A percentile compares a stretch with the other conserved stretches of the same genome.
Evolutionary conservation across 2,329 filamentous ascomycete genomes (phyloP).

Genomic region (Penicillium sclerotiorum): DNA sequence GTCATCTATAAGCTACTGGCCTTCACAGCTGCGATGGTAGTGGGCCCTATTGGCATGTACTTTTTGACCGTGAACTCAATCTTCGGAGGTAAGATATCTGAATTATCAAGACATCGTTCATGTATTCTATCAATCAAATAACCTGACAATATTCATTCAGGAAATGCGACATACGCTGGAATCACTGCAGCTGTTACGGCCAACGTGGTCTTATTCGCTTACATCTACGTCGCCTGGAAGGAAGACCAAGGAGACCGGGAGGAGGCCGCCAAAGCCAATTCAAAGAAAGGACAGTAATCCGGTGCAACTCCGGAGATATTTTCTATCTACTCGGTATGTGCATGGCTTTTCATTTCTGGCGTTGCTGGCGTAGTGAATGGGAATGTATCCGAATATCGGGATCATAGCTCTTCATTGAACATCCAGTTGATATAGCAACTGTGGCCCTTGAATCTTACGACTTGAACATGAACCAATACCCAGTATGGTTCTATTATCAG

Average conservation of each 20-base stretch:
- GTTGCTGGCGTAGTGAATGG: constrained; percentile 4
- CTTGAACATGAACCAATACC: too few species aligned
- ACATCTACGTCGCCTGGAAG: constrained; percentile 86
- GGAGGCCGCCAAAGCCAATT: constrained; percentile 61
- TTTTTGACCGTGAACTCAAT: constrained; percentile 76
- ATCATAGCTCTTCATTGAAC: not conserved
- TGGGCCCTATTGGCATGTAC: constrained; percentile 83
- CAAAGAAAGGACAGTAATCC: constrained; percentile 47
- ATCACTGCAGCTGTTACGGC: constrained; percentile 84
- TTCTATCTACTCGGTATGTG: not conserved
- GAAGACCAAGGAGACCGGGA: constrained; percentile 82
- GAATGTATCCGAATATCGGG: not conserved
- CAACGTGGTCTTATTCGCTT: constrained; percentile 87
- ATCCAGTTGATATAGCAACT: not conserved
- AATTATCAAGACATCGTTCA: not conserved
- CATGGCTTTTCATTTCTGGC: constrained; percentile 1
- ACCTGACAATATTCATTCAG: constrained; percentile 52
- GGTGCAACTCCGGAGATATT: not conserved
- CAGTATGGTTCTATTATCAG: too few species aligned
- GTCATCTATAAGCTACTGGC: constrained; percentile 88
- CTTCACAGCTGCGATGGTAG: constrained; percentile 91
- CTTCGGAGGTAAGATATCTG: constrained; percentile 71
- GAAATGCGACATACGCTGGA: constrained; percentile 85
- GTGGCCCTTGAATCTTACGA: not conserved
- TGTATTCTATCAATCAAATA: not conserved